Evolutionary conservation across 305 asterid genomes (phyloP).

Genomic region (Solanum hybrid): DNA sequence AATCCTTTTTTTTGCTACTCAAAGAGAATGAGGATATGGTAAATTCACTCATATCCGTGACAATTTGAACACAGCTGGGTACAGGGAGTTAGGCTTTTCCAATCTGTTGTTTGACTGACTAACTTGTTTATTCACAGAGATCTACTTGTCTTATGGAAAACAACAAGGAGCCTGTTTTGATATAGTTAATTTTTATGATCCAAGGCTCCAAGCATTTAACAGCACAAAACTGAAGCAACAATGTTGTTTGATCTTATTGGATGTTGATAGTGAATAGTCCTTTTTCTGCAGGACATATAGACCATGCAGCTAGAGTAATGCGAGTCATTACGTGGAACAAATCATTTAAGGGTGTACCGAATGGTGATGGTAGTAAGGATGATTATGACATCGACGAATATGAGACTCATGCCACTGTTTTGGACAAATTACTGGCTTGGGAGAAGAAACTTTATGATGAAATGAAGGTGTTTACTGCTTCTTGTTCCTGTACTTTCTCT

Average conservation of each 20-base stretch:
- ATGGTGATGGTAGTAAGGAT: conserved; percentile 49
- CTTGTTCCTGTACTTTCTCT: background rate
- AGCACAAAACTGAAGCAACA: background rate
- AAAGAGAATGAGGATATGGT: background rate
- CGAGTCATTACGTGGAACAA: conserved; percentile 96
- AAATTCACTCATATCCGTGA: background rate
- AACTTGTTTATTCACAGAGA: background rate
- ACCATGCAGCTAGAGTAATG: conserved; percentile 95
- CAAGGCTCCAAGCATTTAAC: background rate
- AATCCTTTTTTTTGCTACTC: background rate
- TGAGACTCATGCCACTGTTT: conserved; percentile 94
- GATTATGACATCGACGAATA: conserved; percentile 48
- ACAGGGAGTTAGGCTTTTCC: background rate
- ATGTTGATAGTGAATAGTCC: conserved; percentile 7
- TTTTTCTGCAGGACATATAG: conserved; percentile 69
- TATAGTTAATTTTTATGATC: background rate
- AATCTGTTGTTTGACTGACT: background rate
- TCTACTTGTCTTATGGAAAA: background rate
- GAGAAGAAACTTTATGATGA: conserved; percentile 97
- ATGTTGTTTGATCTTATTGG: background rate
- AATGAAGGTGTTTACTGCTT: conserved; percentile 56
- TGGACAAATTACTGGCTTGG: conserved; percentile 96
- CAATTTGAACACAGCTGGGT: background rate
- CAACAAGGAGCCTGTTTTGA: background rate
- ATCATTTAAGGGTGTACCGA: conserved; percentile 62